Evolutionary conservation across 305 asterid species (phyloP), one percentile per base, ranked within the genome.

Genomic region (Lippia alba): DNA sequence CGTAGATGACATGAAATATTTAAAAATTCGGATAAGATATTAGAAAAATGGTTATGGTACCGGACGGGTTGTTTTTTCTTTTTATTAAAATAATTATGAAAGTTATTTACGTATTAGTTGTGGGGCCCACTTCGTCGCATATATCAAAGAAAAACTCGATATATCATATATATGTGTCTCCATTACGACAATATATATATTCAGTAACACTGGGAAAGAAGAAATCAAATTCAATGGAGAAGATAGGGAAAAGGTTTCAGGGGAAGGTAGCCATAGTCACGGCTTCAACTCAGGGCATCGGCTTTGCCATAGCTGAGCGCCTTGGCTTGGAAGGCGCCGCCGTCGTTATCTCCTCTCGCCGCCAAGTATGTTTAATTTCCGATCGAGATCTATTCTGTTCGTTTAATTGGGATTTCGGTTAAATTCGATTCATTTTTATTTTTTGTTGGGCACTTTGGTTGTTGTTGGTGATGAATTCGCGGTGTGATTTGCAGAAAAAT

Each of bases 201-300:
- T n/a, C n/a, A n/a, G n/a, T n/a, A n/a, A n/a, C n/a, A n/a, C n/a
- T n/a, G n/a, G n/a, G n/a, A n/a, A n/a, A n/a, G n/a, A n/a, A n/a
- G n/a, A n/a, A n/a, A n/a, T n/a, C n/a, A n/a, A 36, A 49, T 1
- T 33, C n/a, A 41, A 90, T 90, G 91, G 89, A 72, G 76, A 82
- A 79, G 66, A 73, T 80, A 4, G 90, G 93, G 11, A 80, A 70
- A 79, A 84, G 97, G 81, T 89, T 91, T 70, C 76, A 74, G 64
- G 96, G 92, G 12, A 91, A 93, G 80, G 96, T 89, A 30, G 91
- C 87, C 24, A 86, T 93, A 6, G 84, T 93, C 34, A 89, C 98
- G 9, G 97, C 98, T 79, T 91, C 98, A 12, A 93, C 98, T 58
- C 98, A 91, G 82, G 97, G 98, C 57, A 93, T 93, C 71, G 98